A percentile compares a stretch with the other conserved stretches of the same genome.
Evolutionary conservation across 75 land plant genomes (phyloP).

Genomic region (Isoetes taiwanensis): DNA sequence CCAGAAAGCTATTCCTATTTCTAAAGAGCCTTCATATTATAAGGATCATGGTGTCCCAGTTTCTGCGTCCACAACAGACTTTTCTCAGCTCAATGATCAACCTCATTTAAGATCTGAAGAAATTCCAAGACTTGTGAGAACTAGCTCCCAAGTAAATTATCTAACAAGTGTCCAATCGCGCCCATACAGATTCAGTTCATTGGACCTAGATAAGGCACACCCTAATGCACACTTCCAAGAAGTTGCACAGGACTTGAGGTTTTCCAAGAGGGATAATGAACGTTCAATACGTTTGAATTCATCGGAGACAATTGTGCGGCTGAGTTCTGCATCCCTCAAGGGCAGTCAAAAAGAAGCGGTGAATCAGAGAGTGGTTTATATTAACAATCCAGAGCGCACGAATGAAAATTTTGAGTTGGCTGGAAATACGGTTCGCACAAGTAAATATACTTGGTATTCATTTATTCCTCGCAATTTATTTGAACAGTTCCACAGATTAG

Average conservation of each 20-base stretch:
- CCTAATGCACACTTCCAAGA: background rate
- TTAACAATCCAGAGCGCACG: slow-evolving; percentile 58
- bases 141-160: too few relatives aligned
- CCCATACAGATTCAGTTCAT: slow-evolving; percentile 31
- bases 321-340: slow-evolving; percentile 29
- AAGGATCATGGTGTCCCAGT: too few relatives aligned
- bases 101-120: too few relatives aligned
- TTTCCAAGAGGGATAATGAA: too few relatives aligned
- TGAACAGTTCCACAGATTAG: slow-evolving; percentile 96
- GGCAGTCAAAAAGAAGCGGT: slow-evolving; percentile 47
- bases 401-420: slow-evolving; percentile 53
- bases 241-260: slow-evolving; percentile 14
- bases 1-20: too few relatives aligned
- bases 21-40: too few relatives aligned
- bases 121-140: too few relatives aligned
- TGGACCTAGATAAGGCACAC: background rate
- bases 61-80: too few relatives aligned
- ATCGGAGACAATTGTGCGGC: too few relatives aligned
- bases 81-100: too few relatives aligned
- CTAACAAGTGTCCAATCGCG: slow-evolving; percentile 12
- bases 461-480: slow-evolving; percentile 83
- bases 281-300: too few relatives aligned
- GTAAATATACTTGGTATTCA: slow-evolving; percentile 62
- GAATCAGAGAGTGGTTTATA: slow-evolving; percentile 42
- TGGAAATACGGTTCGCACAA: slow-evolving; percentile 58